Evolutionary conservation across 371 early-diverging fungal species (phyloP).

Genomic region (Entomophthora muscae): DNA sequence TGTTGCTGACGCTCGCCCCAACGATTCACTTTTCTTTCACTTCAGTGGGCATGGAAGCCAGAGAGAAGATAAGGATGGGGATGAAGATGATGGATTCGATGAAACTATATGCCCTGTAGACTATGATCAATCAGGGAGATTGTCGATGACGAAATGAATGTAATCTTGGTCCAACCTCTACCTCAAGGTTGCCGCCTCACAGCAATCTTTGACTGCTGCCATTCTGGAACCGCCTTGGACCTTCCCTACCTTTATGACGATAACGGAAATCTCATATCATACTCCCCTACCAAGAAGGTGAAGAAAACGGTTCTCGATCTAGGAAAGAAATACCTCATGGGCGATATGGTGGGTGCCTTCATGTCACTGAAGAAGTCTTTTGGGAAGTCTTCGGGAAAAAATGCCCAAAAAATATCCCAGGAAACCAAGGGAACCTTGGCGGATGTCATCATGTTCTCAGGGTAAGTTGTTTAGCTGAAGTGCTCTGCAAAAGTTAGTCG

Average conservation of each 20-base stretch:
- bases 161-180: conserved; percentile 34
- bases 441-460: conserved; percentile 74
- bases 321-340: conserved; percentile 9
- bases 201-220: conserved; percentile 69
- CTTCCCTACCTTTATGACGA: conserved; percentile 66
- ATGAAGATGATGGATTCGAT: conserved; percentile 48
- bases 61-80: conserved; percentile 29
- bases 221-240: conserved; percentile 71
- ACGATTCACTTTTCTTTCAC: conserved; percentile 50
- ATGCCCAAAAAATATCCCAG: conserved; percentile 10
- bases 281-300: conserved; percentile 25
- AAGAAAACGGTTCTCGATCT: conserved; percentile 7
- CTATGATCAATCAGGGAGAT: conserved; percentile 39
- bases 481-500: no score
- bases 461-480: no score
- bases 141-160: conserved; percentile 52
- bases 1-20: conserved; percentile 33
- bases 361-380: no score
- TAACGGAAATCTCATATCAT: conserved; percentile 29
- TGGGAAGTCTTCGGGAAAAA: no score
- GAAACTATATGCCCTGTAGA: conserved; percentile 64
- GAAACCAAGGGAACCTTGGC: conserved; percentile 30
- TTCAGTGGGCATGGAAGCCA: conserved; percentile 61
- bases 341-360: no score
- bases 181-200: conserved; percentile 65